phyloP scores from a whole-genome alignment of 1,139 yeast species.

The Pichia sp. region DNA sequence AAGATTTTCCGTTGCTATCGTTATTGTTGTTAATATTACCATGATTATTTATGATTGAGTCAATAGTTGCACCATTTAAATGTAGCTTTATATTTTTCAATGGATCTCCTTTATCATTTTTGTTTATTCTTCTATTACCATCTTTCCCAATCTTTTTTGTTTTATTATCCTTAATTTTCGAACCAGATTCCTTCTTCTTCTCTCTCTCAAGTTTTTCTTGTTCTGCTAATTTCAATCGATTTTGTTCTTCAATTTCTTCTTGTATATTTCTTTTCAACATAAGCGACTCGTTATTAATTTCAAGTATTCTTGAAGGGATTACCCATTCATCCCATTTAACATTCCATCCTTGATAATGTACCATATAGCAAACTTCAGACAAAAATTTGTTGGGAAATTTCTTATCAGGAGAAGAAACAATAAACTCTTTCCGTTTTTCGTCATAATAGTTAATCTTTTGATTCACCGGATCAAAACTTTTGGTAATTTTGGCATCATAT shows the following conservation, averaged over 20 bases:
- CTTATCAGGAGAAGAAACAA: conserved; percentile 24
- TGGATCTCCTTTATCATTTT: background rate
- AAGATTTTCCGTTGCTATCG: background rate
- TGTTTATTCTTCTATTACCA: background rate
- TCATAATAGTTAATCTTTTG: conserved; percentile 38
- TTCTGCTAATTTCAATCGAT: conserved; percentile 8
- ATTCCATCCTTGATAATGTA: conserved; percentile 96
- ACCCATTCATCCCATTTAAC: conserved; percentile 98
- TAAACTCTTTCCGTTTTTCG: conserved; percentile 20
- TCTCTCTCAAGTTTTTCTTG: conserved; percentile 7
- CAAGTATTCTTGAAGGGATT: conserved; percentile 57
- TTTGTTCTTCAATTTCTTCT: conserved; percentile 37
- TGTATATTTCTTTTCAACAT: conserved; percentile 56
- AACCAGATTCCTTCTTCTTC: background rate
- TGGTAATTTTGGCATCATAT: conserved; percentile 79
- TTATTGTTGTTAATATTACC: background rate
- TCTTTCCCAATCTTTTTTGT: background rate
- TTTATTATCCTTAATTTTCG: background rate
- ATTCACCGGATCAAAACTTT: conserved; percentile 50
- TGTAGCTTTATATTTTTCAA: background rate
- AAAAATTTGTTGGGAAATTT: conserved; percentile 42
- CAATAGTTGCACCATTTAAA: background rate
- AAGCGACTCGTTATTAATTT: conserved; percentile 62
- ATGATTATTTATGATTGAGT: background rate
- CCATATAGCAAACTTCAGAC: conserved; percentile 46